phyloP scores from a whole-genome alignment of 2,329 filamentous ascomycete genomes.

The Fusarium sterilihyphosum region DNA sequence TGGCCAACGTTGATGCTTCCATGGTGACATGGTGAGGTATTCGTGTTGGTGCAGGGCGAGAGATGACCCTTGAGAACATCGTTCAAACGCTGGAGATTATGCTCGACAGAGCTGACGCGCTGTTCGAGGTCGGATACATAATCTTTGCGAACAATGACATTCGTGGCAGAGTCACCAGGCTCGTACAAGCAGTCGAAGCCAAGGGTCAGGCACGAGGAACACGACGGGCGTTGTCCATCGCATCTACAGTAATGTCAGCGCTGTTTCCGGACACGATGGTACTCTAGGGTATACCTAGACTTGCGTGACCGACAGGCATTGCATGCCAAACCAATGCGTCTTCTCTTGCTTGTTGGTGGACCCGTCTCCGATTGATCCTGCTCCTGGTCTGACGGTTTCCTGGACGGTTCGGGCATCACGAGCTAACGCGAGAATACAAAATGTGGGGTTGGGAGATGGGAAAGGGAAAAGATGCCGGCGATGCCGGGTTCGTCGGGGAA shows the following conservation, averaged over 20 bases:
- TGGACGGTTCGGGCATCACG: neutral
- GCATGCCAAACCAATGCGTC: neutral
- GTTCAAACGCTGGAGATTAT: neutral
- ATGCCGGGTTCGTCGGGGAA: neutral
- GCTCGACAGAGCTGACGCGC: neutral
- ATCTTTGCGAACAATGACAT: neutral
- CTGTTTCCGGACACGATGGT: no score
- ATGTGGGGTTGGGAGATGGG: neutral
- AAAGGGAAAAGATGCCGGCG: neutral
- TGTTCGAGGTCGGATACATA: neutral
- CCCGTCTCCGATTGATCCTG: neutral
- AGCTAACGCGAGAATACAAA: neutral
- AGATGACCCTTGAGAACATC: neutral
- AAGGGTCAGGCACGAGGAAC: neutral
- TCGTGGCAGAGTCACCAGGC: neutral
- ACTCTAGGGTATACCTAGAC: no score
- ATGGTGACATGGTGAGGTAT: neutral
- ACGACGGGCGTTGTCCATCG: neutral
- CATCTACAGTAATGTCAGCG: neutral
- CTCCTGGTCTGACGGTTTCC: neutral
- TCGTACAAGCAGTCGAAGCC: neutral
- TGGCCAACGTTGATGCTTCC: neutral
- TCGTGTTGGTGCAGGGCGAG: neutral
- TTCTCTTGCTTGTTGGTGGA: neutral
- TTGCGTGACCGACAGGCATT: neutral